Base-by-base conservation (phyloP, 768 basidiomycete species). In the Pleurotus giganteus region DNA sequence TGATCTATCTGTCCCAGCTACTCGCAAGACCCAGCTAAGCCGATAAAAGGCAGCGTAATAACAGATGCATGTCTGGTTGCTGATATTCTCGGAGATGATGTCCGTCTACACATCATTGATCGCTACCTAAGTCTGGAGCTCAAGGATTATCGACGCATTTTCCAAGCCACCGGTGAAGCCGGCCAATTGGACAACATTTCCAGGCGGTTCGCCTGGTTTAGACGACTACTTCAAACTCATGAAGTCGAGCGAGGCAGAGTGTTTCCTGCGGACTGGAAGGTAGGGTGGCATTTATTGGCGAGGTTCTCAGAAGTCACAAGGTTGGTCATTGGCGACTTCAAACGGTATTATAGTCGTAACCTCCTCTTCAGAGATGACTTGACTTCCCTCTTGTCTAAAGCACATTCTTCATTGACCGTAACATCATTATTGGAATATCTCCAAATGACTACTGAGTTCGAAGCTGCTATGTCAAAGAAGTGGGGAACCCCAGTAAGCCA, bases 101-200 rank as follows among this genome's bases (percentile, higher is more conserved):
- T 92, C 56, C 87, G 90, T 66, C 75, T 68, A 8, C 85, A 89
- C 54, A 79, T 97, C 53, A 78, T 98, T 11, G 91, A 95, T 50
- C 87, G 94, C 49, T 97, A 97, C 63, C 86, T 92, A 19, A 83
- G 88, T 8, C 79, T 95, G 13, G 92, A 97, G 61, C 78, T 99
- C 23, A 92, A 93, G 66, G 97, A 98, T 66, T 99, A 98, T 66
- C 86, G 94, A 9, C 87, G 94, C 19, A 95, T 99, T 65, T 98
- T 99, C 73, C 85, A 90, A 46, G 83, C 90, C 5, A 86, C 86
- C 4, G 94, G 97, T 59, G 97, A 98, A 70, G 94, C 97, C 1
- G 97, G 96, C 3, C 93, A 97, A 63, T 77, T 99, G 43, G 97
- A 99, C 72, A 99, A 99, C 60, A 79, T 97, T 4, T 84, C 92